Base-by-base conservation (phyloP, 2,329 filamentous ascomycete species). In the Chaetomiaceae sp. region DNA sequence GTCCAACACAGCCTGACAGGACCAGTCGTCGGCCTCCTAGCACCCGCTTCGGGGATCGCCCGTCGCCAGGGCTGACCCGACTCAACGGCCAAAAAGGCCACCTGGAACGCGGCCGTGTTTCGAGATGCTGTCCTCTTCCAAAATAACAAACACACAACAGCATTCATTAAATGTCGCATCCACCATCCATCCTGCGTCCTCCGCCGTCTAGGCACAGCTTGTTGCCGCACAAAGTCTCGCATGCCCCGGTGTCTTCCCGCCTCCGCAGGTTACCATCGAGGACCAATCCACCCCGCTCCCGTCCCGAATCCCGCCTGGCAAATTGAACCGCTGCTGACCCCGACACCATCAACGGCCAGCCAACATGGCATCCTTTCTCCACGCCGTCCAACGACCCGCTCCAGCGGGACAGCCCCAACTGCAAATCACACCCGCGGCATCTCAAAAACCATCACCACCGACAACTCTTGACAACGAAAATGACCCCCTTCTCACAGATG, bases 331-430 rank as follows among this genome's bases (percentile, higher is more conserved):
- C 27, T 29, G 29, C n/a, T n/a, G n/a, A n/a, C n/a, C n/a, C n/a
- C n/a, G n/a, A n/a, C n/a, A n/a, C n/a, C n/a, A n/a, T n/a, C n/a
- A 32, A 32, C 37, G 20, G 27, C 27, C 32, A 16, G 16, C 48
- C 40, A 29, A 21, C 40, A 58, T 58, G 58, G 14, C 49, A 16
- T 45, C 56, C 16, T 53, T 56, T 11, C 34, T 54, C 44, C 49
- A 27, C 32, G 53, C 41, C 25, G 16, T 46, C 38, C 48, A 48
- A 29, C 46, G 29, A 25, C 48, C 51, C 32, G 44, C 20, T 21
- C n/a, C 21, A 11, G 29, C 37, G 21, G 29, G 21, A 42, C n/a
- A 8, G 5, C 16, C 30, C 20, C 4, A 47, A 10, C 21, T n/a
- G 27, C 48, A 46, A 34, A 6, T 11, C 29, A 20, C 2, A n/a